phyloP scores from a whole-genome alignment of 352 stramenopile genomes.

The Detonula confervacea region DNA sequence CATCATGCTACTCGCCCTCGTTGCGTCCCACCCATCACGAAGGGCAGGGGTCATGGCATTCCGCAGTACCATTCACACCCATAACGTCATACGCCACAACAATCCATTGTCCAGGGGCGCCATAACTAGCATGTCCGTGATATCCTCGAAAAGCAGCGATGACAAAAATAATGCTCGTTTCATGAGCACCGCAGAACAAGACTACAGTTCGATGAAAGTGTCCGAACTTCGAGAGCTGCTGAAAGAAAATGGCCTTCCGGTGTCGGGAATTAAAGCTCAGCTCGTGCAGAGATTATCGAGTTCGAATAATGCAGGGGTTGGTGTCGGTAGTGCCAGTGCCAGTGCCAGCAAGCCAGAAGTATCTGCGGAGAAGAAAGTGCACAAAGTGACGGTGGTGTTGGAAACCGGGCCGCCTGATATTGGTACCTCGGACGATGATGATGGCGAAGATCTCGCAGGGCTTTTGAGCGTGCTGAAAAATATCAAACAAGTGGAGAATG shows the following conservation, averaged over 20 bases:
- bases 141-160: not conserved
- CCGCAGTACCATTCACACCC: not conserved
- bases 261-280: conserved; percentile 51
- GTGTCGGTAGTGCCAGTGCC: not conserved
- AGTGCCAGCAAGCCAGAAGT: too few species aligned
- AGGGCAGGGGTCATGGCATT: conserved; percentile 8
- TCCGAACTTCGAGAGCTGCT: conserved; percentile 34
- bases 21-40: conserved; percentile 1
- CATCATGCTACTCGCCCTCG: conserved; percentile 11
- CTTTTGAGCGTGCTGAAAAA: not conserved
- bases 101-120: not conserved
- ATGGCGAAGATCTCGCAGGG: not conserved
- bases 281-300: conserved; percentile 23
- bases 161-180: conserved; percentile 21
- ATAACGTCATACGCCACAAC: not conserved
- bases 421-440: not conserved
- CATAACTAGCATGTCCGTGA: not conserved
- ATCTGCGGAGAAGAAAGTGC: too few species aligned
- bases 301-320: too few species aligned
- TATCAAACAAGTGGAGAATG: too few species aligned
- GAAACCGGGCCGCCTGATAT: too few species aligned
- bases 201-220: conserved; percentile 40
- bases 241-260: conserved; percentile 15
- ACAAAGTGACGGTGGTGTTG: too few species aligned
- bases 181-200: conserved; percentile 30